A percentile compares a stretch with the other conserved stretches of the same genome.
Conservation (phyloP, 495 filamentous ascomycete species). For the Lasiosphaeris hirsuta region DNA sequence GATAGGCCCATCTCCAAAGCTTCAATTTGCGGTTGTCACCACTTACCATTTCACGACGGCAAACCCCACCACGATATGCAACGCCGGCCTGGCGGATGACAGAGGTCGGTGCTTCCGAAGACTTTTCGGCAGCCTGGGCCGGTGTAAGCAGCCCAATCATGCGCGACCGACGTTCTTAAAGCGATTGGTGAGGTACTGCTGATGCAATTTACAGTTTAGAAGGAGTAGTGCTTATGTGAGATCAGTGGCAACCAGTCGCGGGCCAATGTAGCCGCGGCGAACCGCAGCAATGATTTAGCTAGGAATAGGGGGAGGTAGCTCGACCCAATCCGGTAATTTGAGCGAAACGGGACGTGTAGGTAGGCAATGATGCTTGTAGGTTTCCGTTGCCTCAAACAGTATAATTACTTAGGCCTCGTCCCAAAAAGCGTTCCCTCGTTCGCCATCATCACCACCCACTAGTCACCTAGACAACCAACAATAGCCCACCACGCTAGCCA, state of each 20-base stretch:
- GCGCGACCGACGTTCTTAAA: too few relatives aligned
- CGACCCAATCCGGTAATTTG: neutral
- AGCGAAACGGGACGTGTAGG: neutral
- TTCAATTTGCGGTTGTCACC: too few relatives aligned
- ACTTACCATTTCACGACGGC: too few relatives aligned
- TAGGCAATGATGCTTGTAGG: neutral
- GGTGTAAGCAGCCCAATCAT: too few relatives aligned
- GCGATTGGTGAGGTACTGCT: neutral
- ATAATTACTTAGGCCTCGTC: too few relatives aligned
- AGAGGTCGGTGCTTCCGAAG: too few relatives aligned
- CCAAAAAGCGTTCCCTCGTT: neutral
- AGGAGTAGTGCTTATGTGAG: neutral
- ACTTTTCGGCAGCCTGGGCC: too few relatives aligned
- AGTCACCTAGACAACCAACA: neutral
- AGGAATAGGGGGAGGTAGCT: neutral
- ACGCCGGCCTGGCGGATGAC: too few relatives aligned
- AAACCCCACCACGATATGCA: too few relatives aligned
- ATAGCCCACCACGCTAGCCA: neutral
- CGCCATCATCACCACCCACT: neutral
- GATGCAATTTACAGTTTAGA: neutral
- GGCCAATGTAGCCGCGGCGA: neutral
- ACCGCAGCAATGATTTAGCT: neutral
- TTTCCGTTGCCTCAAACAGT: too few relatives aligned
- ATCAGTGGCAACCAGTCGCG: neutral
- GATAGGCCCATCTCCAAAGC: too few relatives aligned